A percentile compares a stretch with the other conserved stretches of the same genome.
These are phyloP conservation scores for Rosa hybrid DNA, from an alignment of 331 rosid species.

Conservation along the genomic window DNA sequence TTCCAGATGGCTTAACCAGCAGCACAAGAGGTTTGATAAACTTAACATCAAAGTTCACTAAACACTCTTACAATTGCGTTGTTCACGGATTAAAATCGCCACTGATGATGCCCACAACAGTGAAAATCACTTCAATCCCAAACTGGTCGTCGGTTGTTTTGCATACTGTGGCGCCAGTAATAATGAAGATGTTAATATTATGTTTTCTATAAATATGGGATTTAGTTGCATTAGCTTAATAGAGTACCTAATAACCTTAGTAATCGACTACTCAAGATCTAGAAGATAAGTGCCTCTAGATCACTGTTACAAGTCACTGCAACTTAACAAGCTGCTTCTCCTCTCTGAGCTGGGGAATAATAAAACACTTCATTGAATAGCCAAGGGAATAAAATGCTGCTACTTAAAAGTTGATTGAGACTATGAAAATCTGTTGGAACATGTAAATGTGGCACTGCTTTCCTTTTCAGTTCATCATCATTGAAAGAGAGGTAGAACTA, in stretches of 20 bases:
- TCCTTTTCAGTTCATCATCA: slow-evolving; percentile 28
- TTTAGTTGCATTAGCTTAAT: not conserved
- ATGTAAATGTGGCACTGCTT: slow-evolving; percentile 27
- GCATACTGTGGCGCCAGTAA: not conserved
- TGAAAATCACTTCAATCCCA: not conserved
- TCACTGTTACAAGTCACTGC: slow-evolving; percentile 12
- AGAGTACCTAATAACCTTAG: not conserved
- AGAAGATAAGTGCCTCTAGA: not conserved
- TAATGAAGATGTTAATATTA: not conserved
- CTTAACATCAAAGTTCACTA: not conserved
- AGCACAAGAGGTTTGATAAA: not conserved
- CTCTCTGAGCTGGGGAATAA: slow-evolving; percentile 16
- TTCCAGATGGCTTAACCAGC: not conserved
- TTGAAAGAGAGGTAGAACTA: slow-evolving; percentile 22
- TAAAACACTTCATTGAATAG: slow-evolving; percentile 14
- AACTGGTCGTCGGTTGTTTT: not conserved
- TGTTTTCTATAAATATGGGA: not conserved
- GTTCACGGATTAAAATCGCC: not conserved
- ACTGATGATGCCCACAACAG: not conserved
- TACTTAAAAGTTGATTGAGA: slow-evolving; percentile 21
- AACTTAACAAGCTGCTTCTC: slow-evolving; percentile 10
- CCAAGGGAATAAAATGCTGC: slow-evolving; percentile 27
- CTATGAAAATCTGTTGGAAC: slow-evolving; percentile 24
- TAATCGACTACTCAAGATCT: not conserved
- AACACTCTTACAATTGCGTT: not conserved